Percentiles rank a stretch among this genome's conserved stretches.
Evolutionary conservation across 192 early-diverging fungal species (phyloP).

Genomic region (Fimicolochytrium jonesii): DNA sequence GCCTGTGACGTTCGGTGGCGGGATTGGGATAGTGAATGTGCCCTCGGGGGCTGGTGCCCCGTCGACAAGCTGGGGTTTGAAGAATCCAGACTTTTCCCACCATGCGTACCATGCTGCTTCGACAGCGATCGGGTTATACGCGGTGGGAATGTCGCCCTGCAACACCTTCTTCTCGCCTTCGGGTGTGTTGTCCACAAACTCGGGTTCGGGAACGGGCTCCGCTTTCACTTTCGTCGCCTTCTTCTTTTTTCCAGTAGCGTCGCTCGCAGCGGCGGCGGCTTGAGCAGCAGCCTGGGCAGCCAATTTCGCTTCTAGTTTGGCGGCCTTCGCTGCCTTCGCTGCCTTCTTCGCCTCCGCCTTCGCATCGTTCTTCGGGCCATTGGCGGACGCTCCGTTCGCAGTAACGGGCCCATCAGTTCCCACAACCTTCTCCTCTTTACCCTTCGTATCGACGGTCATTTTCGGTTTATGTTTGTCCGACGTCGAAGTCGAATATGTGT

Average conservation of each 20-base stretch:
- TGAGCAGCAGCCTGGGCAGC: slow-evolving; percentile 50
- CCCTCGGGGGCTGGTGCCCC: slow-evolving; percentile 73
- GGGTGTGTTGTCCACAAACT: slow-evolving; percentile 78
- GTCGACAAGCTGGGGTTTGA: slow-evolving; percentile 76
- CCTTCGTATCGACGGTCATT: too few species aligned
- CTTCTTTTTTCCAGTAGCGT: slow-evolving; percentile 33
- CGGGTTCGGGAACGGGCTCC: slow-evolving; percentile 49
- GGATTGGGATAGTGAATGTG: slow-evolving; percentile 87
- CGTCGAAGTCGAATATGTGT: too few species aligned
- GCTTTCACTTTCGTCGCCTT: slow-evolving; percentile 61
- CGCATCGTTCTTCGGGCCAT: slow-evolving; percentile 69
- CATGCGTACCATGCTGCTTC: slow-evolving; percentile 96
- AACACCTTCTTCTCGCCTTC: slow-evolving; percentile 87
- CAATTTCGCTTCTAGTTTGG: slow-evolving; percentile 89
- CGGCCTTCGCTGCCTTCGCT: slow-evolving; percentile 90
- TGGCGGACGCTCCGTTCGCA: background rate
- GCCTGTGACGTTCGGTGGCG: slow-evolving; percentile 99
- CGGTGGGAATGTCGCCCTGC: slow-evolving; percentile 66
- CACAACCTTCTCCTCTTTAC: too few species aligned
- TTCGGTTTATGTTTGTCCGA: too few species aligned
- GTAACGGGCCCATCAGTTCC: background rate
- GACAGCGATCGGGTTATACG: slow-evolving; percentile 86
- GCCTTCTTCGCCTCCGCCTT: slow-evolving; percentile 88
- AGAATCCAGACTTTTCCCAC: slow-evolving; percentile 93
- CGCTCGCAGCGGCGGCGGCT: background rate